phyloP scores from a whole-genome alignment of 1,284 basidiomycete genomes.

The Chalciporus piperatoides region DNA sequence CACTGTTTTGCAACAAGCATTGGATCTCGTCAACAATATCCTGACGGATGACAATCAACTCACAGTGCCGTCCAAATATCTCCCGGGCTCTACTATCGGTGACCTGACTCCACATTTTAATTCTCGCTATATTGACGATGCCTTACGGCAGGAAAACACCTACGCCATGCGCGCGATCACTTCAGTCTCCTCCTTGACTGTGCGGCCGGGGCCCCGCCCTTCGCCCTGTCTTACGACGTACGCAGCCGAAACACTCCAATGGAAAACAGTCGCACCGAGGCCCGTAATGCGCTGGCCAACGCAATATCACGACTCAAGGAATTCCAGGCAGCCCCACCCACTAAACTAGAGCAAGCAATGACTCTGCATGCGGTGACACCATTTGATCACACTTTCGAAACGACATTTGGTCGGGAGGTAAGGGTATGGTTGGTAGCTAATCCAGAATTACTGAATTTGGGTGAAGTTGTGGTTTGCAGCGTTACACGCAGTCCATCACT shows the following conservation, averaged over 20 bases:
- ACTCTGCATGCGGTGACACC: slow-evolving; percentile 77
- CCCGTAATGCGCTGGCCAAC: slow-evolving; percentile 51
- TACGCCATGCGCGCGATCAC: slow-evolving; percentile 79
- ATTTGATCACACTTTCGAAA: slow-evolving; percentile 64
- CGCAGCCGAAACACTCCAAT: slow-evolving; percentile 75
- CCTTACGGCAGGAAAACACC: slow-evolving; percentile 61
- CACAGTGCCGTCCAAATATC: slow-evolving; percentile 57
- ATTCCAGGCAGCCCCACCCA: slow-evolving; percentile 40
- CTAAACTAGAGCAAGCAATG: slow-evolving; percentile 52
- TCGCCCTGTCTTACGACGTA: slow-evolving; percentile 68
- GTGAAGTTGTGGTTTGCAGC: slow-evolving; percentile 79
- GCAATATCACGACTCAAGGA: slow-evolving; percentile 56
- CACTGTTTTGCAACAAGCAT: slow-evolving; percentile 62
- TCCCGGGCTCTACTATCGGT: slow-evolving; percentile 84
- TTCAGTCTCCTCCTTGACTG: slow-evolving; percentile 64
- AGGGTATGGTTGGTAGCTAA: slow-evolving; percentile 16
- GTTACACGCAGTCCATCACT: slow-evolving; percentile 81
- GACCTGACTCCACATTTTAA: slow-evolving; percentile 10
- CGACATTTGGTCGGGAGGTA: slow-evolving; percentile 81
- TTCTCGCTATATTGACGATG: slow-evolving; percentile 1
- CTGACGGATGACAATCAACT: slow-evolving; percentile 67
- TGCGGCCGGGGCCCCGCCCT: slow-evolving; percentile 47
- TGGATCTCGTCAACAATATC: slow-evolving; percentile 63
- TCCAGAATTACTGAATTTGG: slow-evolving; percentile 9
- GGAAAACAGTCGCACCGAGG: slow-evolving; percentile 64